Base-by-base conservation (phyloP, 2,329 filamentous ascomycete genomes). In the Aureobasidium uvarum region DNA sequence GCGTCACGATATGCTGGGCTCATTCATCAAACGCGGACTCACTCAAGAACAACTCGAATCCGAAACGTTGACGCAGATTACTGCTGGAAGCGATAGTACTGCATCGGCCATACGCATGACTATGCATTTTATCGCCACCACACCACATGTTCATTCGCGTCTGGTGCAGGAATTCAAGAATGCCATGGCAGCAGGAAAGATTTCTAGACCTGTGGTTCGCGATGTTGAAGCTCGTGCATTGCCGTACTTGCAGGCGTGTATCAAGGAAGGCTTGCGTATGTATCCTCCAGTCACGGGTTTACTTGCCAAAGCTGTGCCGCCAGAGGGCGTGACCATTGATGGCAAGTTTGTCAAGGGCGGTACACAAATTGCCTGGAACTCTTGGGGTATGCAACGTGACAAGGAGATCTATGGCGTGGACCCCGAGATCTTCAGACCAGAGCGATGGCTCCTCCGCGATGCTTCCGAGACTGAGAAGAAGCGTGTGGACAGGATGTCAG, bases 31-130 rank as follows among this genome's bases (percentile, higher is more conserved):
- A 13, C 78, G 81, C 66, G 78, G 78, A 69, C 70, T 83, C 1
- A 73, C 74, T 55, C 69, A 78, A 73, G 67, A 75, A 18, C 72
- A 81, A 69, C 76, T 73, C 66, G 81, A 74, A 71, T 79, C 73
- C 67, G 80, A 82, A 67, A 78, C 76, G 0, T 67, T 81, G 5
- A 74, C 79, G 14, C 78, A 81, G 66, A 81, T 82, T 46, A 76
- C 84, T 5, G 84, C 84, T 5, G 85, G 85, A 4, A 83, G 83
- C 0, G 85, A 87, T 67, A 86, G 83, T 0, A 85, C 84, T 0
- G 83, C 85, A 0, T 84, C 82, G 0, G 80, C 80, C 1, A 79
- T 87, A 11, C 80, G 85, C 2, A 76, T 80, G 43, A 84, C 80
- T 1, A 68, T 86, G 64, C 77, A 86, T 25, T 79, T 83, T 70